phyloP scores from a whole-genome alignment of 805 yeast species.

The Candida easanensis region DNA sequence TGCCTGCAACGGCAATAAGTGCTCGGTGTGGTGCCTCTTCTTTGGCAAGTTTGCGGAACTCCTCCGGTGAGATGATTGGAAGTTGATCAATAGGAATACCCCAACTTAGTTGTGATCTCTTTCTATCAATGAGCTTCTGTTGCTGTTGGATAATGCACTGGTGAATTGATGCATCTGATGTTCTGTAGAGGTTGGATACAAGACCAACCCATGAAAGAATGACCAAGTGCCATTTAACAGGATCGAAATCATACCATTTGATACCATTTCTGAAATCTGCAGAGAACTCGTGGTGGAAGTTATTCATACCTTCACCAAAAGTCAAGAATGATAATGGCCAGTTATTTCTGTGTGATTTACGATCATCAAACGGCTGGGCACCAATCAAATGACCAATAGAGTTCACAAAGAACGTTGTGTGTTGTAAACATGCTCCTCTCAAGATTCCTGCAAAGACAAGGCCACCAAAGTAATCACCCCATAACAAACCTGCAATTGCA shows the following conservation, averaged over 20 bases:
- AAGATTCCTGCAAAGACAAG: constrained; percentile 74
- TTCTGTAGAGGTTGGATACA: constrained; percentile 55
- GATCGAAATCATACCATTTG: constrained; percentile 76
- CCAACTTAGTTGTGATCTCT: constrained; percentile 82
- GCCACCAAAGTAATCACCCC: constrained; percentile 80
- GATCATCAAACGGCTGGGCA: constrained; percentile 69
- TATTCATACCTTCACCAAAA: constrained; percentile 89
- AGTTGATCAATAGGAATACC: constrained; percentile 88
- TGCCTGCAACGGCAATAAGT: constrained; percentile 81
- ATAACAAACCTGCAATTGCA: constrained; percentile 56
- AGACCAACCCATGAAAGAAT: constrained; percentile 50
- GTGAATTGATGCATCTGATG: constrained; percentile 45
- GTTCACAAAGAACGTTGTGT: constrained; percentile 72
- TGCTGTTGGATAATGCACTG: constrained; percentile 76
- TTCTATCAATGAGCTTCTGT: constrained; percentile 74
- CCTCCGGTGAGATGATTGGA: constrained; percentile 62
- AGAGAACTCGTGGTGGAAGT: constrained; percentile 95
- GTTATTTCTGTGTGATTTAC: constrained; percentile 71
- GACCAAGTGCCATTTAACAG: constrained; percentile 72
- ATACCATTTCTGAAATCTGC: constrained; percentile 80
- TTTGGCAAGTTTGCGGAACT: constrained; percentile 38
- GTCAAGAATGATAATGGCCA: constrained; percentile 61
- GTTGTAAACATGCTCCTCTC: constrained; percentile 72
- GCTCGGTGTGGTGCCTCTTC: constrained; percentile 51
- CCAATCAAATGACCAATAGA: constrained; percentile 82